phyloP scores from a whole-genome alignment of 495 filamentous ascomycete genomes.

The Pyrenula massariospora region DNA sequence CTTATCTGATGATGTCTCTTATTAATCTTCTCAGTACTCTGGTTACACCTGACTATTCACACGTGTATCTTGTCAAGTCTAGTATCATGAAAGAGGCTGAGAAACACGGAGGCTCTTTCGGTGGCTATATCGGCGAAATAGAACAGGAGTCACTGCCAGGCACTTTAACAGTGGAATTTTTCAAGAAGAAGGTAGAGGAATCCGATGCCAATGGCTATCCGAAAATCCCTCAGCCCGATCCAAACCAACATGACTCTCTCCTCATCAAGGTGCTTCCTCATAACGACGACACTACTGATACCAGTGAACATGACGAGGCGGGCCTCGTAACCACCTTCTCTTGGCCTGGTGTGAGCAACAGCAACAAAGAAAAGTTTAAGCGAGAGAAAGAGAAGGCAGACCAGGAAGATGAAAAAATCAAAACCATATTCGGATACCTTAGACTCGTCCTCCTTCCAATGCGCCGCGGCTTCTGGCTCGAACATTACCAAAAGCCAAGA shows the following conservation, averaged over 20 bases:
- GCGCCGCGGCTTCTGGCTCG: background rate
- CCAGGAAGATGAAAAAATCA: no score
- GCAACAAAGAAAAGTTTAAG: background rate
- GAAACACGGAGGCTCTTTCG: slow-evolving; percentile 18
- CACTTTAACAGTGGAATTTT: background rate
- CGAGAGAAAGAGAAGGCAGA: background rate
- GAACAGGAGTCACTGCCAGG: background rate
- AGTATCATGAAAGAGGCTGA: slow-evolving; percentile 31
- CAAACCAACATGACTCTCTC: background rate
- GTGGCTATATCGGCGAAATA: slow-evolving; percentile 17
- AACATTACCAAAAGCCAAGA: background rate
- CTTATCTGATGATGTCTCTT: slow-evolving; percentile 55
- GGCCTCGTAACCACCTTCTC: no score
- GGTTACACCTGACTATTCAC: slow-evolving; percentile 23
- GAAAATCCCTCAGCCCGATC: background rate
- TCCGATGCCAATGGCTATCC: background rate
- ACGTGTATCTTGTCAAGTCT: slow-evolving; percentile 25
- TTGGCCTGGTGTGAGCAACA: background rate
- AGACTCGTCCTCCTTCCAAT: no score
- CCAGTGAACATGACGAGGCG: no score
- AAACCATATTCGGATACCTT: no score
- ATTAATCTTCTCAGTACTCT: slow-evolving; percentile 43
- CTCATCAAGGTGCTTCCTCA: background rate
- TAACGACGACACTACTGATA: background rate
- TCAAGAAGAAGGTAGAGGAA: background rate